phyloP scores from a whole-genome alignment of 169 alveolate genomes.

The Cryptosporidium viatorum region DNA sequence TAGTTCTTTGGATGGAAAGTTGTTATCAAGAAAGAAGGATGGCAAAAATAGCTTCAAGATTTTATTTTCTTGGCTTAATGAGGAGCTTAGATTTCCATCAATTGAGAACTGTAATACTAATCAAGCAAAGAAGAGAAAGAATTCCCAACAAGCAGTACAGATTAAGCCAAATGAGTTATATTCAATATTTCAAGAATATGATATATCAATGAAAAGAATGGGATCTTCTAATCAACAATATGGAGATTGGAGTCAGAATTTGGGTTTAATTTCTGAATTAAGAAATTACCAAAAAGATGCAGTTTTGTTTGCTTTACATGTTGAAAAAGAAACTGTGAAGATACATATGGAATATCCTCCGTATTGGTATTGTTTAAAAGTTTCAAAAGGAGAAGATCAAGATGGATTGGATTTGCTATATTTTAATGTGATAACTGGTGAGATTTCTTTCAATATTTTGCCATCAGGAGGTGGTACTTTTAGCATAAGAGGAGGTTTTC shows the following conservation, averaged over 20 bases:
- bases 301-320: slow-evolving; percentile 25
- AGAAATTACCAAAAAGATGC: slow-evolving; percentile 69
- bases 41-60: slow-evolving; percentile 5
- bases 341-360: slow-evolving; percentile 44
- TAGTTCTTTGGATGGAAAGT: neutral
- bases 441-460: slow-evolving; percentile 11
- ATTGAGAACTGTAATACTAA: neutral
- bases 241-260: slow-evolving; percentile 12
- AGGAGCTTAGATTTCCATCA: slow-evolving; percentile 23
- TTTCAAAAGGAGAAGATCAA: neutral
- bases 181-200: slow-evolving; percentile 24
- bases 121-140: neutral
- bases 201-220: slow-evolving; percentile 20
- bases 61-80: slow-evolving; percentile 34
- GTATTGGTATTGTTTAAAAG: slow-evolving; percentile 14
- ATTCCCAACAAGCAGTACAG: neutral
- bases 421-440: slow-evolving; percentile 41
- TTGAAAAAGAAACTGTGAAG: slow-evolving; percentile 2
- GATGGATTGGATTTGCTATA: neutral
- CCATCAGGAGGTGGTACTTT: slow-evolving; percentile 51
- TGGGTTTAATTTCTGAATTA: slow-evolving; percentile 7
- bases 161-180: slow-evolving; percentile 54
- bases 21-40: neutral
- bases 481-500: slow-evolving; percentile 39
- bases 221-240: neutral